Percentiles rank a stretch among this genome's conserved stretches.
These are phyloP conservation scores for Sclerotinia subarctica DNA, from an alignment of 2,329 filamentous ascomycete genomes.

Conservation along the genomic window DNA sequence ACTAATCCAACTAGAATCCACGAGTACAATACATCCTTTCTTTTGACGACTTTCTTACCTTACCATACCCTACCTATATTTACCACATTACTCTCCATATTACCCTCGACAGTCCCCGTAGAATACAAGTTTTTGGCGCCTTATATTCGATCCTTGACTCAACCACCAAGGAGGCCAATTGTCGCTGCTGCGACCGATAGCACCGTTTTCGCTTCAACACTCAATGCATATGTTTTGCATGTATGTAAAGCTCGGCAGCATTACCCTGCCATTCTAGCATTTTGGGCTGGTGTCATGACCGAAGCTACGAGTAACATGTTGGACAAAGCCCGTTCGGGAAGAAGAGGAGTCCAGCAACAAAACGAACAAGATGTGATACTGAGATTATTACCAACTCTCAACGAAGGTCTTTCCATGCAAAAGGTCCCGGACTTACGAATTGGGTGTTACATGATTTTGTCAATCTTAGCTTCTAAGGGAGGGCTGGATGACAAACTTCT, in stretches of 20 bases:
- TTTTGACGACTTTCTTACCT: constrained; percentile 85
- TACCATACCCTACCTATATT: constrained; percentile 88
- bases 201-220: constrained; percentile 66
- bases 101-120: constrained; percentile 70
- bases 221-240: constrained; percentile 77
- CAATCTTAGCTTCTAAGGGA: constrained; percentile 81
- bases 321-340: constrained; percentile 71
- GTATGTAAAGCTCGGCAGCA: constrained; percentile 69
- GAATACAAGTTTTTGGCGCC: constrained; percentile 82
- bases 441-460: constrained; percentile 86
- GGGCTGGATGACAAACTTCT: constrained; percentile 74
- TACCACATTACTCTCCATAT: constrained; percentile 78
- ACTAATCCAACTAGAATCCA: constrained; percentile 62
- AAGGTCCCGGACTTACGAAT: constrained; percentile 76
- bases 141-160: constrained; percentile 74
- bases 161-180: constrained; percentile 75
- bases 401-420: constrained; percentile 72
- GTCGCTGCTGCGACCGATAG: constrained; percentile 82
- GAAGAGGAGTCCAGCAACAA: constrained; percentile 71
- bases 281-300: constrained; percentile 86
- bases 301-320: constrained; percentile 83
- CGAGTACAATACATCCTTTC: constrained; percentile 76
- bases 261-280: constrained; percentile 74
- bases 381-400: constrained; percentile 65
- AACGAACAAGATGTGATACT: constrained; percentile 77